Evolutionary conservation across 2,329 filamentous ascomycete species (phyloP).

Genomic region (Trichoderma harzianum): DNA sequence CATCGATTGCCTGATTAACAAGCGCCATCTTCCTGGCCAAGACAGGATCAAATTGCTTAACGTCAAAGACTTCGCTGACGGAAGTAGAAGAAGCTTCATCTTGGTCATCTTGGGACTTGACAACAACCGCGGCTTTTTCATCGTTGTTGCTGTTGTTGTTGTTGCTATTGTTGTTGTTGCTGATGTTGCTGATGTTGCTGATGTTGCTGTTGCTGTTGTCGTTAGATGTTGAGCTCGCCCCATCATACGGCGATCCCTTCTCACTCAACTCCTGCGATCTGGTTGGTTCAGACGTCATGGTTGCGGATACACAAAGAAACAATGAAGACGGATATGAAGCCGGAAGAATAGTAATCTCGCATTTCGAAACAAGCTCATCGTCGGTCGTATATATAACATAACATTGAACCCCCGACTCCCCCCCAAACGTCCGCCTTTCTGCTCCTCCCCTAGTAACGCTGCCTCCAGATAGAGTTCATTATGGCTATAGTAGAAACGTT

Average conservation of each 20-base stretch:
- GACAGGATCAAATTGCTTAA: slow-evolving; percentile 16
- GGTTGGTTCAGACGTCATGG: neutral
- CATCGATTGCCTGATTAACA: slow-evolving; percentile 17
- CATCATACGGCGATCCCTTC: neutral
- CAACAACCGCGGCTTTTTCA: neutral
- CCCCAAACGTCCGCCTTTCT: neutral
- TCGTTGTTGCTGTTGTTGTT: neutral
- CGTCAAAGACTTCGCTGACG: slow-evolving; percentile 14
- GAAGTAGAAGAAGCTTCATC: neutral
- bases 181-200: neutral
- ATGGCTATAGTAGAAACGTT: neutral
- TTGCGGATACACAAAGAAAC: neutral
- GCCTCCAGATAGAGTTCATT: neutral
- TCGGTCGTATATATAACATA: slow-evolving; percentile 7
- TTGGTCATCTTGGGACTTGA: neutral
- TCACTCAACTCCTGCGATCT: neutral
- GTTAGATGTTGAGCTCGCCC: neutral
- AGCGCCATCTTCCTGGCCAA: slow-evolving; percentile 19
- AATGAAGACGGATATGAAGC: neutral
- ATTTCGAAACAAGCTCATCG: neutral
- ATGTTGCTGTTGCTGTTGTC: neutral
- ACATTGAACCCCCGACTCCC: neutral
- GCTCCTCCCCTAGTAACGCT: neutral
- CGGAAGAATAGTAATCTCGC: neutral
- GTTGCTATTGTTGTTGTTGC: neutral